phyloP scores from a whole-genome alignment of 306 rosid species.

The Datisca glomerata region DNA sequence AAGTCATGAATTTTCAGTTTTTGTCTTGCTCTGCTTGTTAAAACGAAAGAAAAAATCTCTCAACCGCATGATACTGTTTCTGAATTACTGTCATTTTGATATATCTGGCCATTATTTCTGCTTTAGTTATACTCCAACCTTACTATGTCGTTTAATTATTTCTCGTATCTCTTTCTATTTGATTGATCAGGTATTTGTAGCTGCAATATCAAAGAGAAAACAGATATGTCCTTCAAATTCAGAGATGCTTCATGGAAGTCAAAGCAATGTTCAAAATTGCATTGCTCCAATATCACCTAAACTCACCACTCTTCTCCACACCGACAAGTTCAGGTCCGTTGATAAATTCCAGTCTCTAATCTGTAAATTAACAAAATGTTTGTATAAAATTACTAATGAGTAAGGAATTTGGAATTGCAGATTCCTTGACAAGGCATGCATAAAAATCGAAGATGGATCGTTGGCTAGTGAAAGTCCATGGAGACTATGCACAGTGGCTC shows the following conservation, averaged over 20 bases:
- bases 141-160: too few species aligned
- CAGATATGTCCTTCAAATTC: constrained; percentile 40
- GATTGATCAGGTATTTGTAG: constrained; percentile 40
- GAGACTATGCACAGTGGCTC: constrained; percentile 41
- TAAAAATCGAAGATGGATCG: constrained; percentile 27
- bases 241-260: constrained; percentile 35
- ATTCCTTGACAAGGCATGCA: constrained; percentile 64
- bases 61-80: too few species aligned
- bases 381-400: constrained; percentile 1
- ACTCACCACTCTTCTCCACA: constrained; percentile 23
- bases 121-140: too few species aligned
- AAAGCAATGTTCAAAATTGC: too few species aligned
- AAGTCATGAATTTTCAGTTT: too few species aligned
- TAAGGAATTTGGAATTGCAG: constrained; percentile 14
- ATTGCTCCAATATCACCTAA: constrained; percentile 13
- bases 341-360: too few species aligned
- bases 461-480: constrained; percentile 38
- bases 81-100: neutral
- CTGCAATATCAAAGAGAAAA: constrained; percentile 48
- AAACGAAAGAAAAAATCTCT: too few species aligned
- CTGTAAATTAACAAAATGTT: too few species aligned
- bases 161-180: too few species aligned
- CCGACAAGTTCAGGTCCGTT: constrained; percentile 42
- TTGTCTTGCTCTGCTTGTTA: too few species aligned
- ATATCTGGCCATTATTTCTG: too few species aligned